Base-by-base conservation (phyloP, 148 eudicot species). In the Chenopodium album region DNA sequence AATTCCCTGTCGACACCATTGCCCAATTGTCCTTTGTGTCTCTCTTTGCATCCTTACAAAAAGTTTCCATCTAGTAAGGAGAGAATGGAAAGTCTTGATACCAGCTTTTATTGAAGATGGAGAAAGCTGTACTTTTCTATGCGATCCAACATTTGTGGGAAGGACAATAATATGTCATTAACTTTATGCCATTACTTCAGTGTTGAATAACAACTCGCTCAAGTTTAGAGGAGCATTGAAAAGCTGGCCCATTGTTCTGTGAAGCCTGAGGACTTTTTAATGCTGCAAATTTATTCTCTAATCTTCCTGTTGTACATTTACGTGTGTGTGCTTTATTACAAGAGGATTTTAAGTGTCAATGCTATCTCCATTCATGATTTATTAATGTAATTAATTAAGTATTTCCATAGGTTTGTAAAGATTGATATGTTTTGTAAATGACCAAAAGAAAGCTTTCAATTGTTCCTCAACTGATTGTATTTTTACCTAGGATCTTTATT, bases 401-500 rank as follows among this genome's bases (percentile, higher is more conserved):
- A 41, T 14, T 56, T 65, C 69, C 28, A n/a, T 65, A 65, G 69
- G 31, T 2, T 29, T 67, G 16, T 8, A 67, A 67, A 67, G 16
- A 9, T 29, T 12, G 37, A 16, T 29, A 5, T 29, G 32, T 6
- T n/a, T 67, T 26, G 16, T 29, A 11, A 67, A 67, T 3, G 71
- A 67, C 37, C 71, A 26, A 26, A 67, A 20, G 66, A 20, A 23
- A 62, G 7, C 9, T 20, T 56, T 56, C 62, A 3, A 56, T 14
- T 2, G 22, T 56, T 75, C 1, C 23, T 46, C 16, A 46, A 46
- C 28, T 48, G 29, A 10, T 48, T 65, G 16, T 31, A 31, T 9
- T 76, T 7, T 75, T 31, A 75, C 54, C 47, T 32, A 44, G 50
- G 68, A 17, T n/a, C 20, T 68, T 41, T 44, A 48, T 82, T 71